These are phyloP conservation scores for Tolypocladium endophyticum DNA, from an alignment of 2,329 filamentous ascomycete genomes.

Conservation along the genomic window DNA sequence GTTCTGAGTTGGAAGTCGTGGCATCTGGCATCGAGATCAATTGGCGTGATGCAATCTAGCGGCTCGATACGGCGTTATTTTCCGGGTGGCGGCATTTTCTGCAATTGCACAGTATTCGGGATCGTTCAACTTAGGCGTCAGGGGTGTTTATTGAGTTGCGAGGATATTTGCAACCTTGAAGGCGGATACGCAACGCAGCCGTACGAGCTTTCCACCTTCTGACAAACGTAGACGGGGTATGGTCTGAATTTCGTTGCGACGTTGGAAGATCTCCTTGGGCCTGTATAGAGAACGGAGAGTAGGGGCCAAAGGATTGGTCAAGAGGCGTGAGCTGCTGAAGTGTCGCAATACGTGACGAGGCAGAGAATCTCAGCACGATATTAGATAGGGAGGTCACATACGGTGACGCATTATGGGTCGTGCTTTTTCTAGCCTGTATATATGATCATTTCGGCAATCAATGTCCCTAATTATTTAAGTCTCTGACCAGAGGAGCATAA, in stretches of 20 bases:
- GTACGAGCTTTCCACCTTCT: neutral
- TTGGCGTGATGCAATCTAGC: neutral
- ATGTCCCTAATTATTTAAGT: neutral
- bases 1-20: slow-evolving; percentile 8
- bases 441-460: slow-evolving; percentile 5
- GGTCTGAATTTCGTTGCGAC: neutral
- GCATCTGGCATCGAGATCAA: neutral
- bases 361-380: neutral
- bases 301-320: neutral
- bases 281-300: neutral
- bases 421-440: slow-evolving; percentile 6
- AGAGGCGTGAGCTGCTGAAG: neutral
- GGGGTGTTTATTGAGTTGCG: neutral
- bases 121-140: neutral
- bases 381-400: slow-evolving; percentile 1
- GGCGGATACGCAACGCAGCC: neutral
- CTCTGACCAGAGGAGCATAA: neutral
- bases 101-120: neutral
- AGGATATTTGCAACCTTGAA: neutral
- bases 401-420: slow-evolving; percentile 5
- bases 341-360: neutral
- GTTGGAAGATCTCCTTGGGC: neutral
- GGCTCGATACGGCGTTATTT: neutral
- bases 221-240: neutral
- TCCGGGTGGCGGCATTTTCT: neutral